These are phyloP conservation scores for Diaporthe ampelina DNA, from an alignment of 2,329 filamentous ascomycete species.

Conservation along the genomic window DNA sequence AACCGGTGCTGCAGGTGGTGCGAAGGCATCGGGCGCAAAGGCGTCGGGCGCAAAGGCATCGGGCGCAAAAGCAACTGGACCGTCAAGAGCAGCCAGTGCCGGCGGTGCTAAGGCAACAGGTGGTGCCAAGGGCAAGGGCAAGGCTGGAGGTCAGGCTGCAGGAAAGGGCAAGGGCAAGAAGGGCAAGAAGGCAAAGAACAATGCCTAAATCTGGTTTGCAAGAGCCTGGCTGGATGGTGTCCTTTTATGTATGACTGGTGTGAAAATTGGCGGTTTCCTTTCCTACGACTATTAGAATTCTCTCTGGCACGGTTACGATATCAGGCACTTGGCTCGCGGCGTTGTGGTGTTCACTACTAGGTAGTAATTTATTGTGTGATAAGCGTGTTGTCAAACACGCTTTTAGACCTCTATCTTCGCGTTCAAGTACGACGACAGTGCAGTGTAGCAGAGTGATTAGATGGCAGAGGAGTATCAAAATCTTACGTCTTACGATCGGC, in stretches of 20 bases:
- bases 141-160: too few relatives aligned
- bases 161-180: neutral
- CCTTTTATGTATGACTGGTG: neutral
- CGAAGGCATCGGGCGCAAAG: slow-evolving; percentile 15
- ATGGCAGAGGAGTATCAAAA: neutral
- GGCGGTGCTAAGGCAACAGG: neutral
- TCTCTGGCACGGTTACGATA: neutral
- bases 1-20: neutral
- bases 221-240: neutral
- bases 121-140: neutral
- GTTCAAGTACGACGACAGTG: too few relatives aligned
- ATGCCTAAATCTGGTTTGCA: neutral
- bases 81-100: too few relatives aligned
- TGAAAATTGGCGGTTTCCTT: neutral
- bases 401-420: neutral
- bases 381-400: neutral
- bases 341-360: neutral
- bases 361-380: neutral
- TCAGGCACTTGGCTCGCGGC: neutral
- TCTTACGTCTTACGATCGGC: too few relatives aligned
- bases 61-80: too few relatives aligned
- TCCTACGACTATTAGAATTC: neutral
- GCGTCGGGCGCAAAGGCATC: neutral
- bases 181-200: neutral
- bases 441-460: neutral